phyloP scores from a whole-genome alignment of 202 grass and related monocot species.

The Cymbopogon flexuosus region DNA sequence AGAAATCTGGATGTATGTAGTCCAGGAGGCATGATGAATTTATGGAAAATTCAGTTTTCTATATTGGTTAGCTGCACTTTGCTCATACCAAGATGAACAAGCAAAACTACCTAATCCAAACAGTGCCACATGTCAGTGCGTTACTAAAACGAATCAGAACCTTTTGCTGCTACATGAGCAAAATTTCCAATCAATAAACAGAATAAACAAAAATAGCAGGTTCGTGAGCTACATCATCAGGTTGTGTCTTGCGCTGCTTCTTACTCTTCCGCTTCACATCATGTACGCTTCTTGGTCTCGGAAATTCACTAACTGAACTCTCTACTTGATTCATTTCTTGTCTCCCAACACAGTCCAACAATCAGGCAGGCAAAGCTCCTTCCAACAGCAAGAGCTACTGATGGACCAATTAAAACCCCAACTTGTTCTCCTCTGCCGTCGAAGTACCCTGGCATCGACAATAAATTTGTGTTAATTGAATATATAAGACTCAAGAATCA shows the following conservation, averaged over 20 bases:
- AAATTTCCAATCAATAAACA: neutral
- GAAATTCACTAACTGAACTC: neutral
- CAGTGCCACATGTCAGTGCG: neutral
- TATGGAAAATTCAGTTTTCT: too few relatives aligned
- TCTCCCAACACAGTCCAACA: neutral
- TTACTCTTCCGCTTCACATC: neutral
- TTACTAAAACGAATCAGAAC: neutral
- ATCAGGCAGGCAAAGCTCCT: neutral
- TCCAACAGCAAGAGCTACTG: neutral
- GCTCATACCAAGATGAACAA: neutral
- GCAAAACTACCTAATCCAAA: neutral
- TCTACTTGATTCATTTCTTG: constrained; percentile 7
- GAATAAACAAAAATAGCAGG: neutral
- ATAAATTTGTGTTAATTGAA: neutral
- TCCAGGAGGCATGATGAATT: neutral
- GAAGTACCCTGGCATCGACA: neutral
- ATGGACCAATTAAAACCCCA: neutral
- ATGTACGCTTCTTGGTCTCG: neutral
- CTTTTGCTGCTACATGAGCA: neutral
- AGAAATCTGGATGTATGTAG: neutral
- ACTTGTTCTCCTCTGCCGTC: neutral
- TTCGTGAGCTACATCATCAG: constrained; percentile 12
- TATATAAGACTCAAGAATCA: too few relatives aligned
- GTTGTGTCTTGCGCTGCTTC: neutral
- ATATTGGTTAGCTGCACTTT: neutral